Conservation (phyloP, 345 rosid genomes). For the Cardamine resedifolia region DNA sequence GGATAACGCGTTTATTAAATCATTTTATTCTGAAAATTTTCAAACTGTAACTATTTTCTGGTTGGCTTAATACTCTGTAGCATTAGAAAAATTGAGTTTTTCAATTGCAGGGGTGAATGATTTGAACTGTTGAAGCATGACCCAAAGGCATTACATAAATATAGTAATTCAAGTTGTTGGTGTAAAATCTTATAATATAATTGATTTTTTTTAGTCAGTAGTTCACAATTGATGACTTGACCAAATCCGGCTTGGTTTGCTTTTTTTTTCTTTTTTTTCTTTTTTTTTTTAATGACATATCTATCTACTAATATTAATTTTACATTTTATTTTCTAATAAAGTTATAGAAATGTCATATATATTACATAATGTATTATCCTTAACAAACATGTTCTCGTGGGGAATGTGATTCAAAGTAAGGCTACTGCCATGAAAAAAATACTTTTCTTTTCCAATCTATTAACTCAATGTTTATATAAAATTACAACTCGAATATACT, state of each 20-base stretch:
- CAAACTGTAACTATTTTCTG: not conserved
- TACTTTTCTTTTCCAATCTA: not conserved
- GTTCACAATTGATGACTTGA: constrained; percentile 24
- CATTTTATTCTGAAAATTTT: not conserved
- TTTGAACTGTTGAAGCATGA: constrained; percentile 5
- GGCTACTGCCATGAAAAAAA: not conserved
- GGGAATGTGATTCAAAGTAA: not conserved
- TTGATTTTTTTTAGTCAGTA: constrained; percentile 1
- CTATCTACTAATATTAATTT: not conserved
- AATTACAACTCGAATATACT: not conserved
- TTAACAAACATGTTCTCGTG: not conserved
- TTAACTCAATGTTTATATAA: not conserved
- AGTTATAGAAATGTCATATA: not conserved
- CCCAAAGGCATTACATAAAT: not conserved
- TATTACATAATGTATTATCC: not conserved
- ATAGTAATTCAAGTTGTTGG: constrained; percentile 29
- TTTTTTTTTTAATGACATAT: not conserved
- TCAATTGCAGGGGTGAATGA: constrained; percentile 6
- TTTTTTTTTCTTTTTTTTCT: not conserved
- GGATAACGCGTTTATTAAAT: constrained; percentile 14
- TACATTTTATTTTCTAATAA: not conserved
- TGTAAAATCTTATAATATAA: constrained; percentile 10
- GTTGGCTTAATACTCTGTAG: not conserved
- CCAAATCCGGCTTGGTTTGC: constrained; percentile 27
- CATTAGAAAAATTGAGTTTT: not conserved